A percentile compares a stretch with the other conserved stretches of the same genome.
These are phyloP conservation scores for Syzygium aromaticum DNA, from an alignment of 345 rosid species.

Conservation along the genomic window DNA sequence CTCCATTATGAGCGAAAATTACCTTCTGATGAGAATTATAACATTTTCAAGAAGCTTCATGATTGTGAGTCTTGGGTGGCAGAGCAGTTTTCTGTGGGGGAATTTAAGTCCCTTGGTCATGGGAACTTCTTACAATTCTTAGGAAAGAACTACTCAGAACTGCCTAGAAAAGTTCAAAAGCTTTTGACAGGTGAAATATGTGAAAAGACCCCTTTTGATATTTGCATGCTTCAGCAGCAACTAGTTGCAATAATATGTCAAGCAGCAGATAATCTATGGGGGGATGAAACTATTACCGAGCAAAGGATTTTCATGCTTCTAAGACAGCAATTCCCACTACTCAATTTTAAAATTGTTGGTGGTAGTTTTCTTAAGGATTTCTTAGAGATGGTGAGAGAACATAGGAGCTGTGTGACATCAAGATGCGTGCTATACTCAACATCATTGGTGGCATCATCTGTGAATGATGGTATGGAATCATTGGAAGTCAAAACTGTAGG, in stretches of 20 bases:
- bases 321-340: conserved; percentile 61
- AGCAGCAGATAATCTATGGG: conserved; percentile 54
- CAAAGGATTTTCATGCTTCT: conserved; percentile 51
- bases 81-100: conserved; percentile 51
- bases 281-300: conserved; percentile 36
- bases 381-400: conserved; percentile 28
- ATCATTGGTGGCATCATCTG: conserved; percentile 38
- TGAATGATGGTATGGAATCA: conserved; percentile 11
- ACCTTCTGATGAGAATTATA: conserved; percentile 20
- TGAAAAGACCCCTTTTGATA: conserved; percentile 52
- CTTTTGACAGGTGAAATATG: conserved; percentile 30
- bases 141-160: conserved; percentile 39
- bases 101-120: conserved; percentile 72
- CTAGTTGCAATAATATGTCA: conserved; percentile 59
- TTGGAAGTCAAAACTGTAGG: conserved; percentile 13
- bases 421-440: conserved; percentile 66
- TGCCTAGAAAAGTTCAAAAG: conserved; percentile 50
- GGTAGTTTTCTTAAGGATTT: conserved; percentile 44
- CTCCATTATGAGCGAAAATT: conserved; percentile 16
- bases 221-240: conserved; percentile 46
- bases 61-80: conserved; percentile 60
- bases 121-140: conserved; percentile 67
- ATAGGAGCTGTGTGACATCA: conserved; percentile 33
- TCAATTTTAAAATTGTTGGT: conserved; percentile 45
- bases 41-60: conserved; percentile 38